Evolutionary conservation across 148 eudicot genomes (phyloP).

Genomic region (Amaranthus cruentus): DNA sequence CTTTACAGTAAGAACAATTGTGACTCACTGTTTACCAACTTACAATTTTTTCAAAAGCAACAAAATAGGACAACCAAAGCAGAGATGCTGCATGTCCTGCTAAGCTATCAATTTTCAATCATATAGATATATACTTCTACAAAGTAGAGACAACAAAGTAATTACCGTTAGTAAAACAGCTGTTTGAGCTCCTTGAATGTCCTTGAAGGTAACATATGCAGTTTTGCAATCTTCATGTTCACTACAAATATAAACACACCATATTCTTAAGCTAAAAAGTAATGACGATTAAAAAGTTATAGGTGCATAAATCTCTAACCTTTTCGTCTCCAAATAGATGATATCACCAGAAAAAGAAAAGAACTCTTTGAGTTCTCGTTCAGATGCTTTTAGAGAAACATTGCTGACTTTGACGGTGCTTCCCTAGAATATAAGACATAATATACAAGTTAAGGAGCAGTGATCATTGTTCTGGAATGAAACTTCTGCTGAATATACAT

Average conservation of each 20-base stretch:
- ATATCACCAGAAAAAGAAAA: constrained; percentile 95
- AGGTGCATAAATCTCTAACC: constrained; percentile 34
- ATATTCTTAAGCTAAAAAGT: constrained; percentile 5
- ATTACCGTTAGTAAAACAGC: constrained; percentile 87
- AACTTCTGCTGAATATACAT: background rate
- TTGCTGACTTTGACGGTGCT: constrained; percentile 85
- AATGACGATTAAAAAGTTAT: constrained; percentile 7
- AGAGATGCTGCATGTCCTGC: background rate
- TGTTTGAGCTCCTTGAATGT: constrained; percentile 80
- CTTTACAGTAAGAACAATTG: background rate
- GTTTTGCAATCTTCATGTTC: constrained; percentile 56
- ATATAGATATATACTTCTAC: background rate
- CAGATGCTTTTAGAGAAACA: constrained; percentile 65
- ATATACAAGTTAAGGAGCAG: background rate
- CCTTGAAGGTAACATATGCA: constrained; percentile 90
- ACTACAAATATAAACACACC: constrained; percentile 37
- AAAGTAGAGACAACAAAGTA: constrained; percentile 7
- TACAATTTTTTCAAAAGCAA: background rate
- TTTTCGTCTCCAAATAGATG: constrained; percentile 67
- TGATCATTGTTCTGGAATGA: background rate
- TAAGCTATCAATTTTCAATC: background rate
- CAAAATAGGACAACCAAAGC: background rate
- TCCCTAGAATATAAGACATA: constrained; percentile 30
- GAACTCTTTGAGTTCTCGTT: constrained; percentile 75
- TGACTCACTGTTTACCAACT: background rate